Percentiles rank a stretch among this genome's conserved stretches.
Evolutionary conservation across 1,284 basidiomycete genomes (phyloP).

Genomic region (Xerocomus nothofagi): DNA sequence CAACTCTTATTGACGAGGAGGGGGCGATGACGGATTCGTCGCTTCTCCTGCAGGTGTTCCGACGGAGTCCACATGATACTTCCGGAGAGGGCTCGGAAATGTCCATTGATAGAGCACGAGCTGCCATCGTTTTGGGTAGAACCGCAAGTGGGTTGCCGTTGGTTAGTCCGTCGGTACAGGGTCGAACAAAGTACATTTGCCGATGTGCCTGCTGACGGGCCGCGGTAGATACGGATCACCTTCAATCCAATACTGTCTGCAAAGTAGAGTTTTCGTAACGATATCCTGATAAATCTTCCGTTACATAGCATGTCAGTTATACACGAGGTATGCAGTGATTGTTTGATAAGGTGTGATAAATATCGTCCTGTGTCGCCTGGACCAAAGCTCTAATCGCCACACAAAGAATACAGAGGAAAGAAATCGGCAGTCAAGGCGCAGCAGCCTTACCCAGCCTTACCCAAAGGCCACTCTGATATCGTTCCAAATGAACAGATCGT

Average conservation of each 20-base stretch:
- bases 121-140: slow-evolving; percentile 2
- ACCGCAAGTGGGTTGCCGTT: background rate
- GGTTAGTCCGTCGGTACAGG: slow-evolving; percentile 14
- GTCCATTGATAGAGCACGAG: slow-evolving; percentile 11
- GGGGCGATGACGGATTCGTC: slow-evolving; percentile 17
- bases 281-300: background rate
- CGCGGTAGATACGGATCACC: background rate
- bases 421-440: slow-evolving; percentile 10
- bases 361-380: background rate
- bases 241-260: background rate
- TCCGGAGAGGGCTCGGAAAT: background rate
- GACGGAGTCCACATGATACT: slow-evolving; percentile 4
- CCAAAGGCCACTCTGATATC: slow-evolving; percentile 54
- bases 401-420: background rate
- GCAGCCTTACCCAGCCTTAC: slow-evolving; percentile 40
- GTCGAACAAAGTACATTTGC: slow-evolving; percentile 10
- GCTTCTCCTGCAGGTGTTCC: slow-evolving; percentile 17
- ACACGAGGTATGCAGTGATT: slow-evolving; percentile 7
- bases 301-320: background rate
- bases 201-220: background rate
- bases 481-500: slow-evolving; percentile 4
- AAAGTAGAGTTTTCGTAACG: background rate
- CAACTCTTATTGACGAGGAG: slow-evolving; percentile 7
- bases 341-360: slow-evolving; percentile 17
- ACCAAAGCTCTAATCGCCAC: background rate